Base-by-base conservation (phyloP, 208 protist species). In the Jaenimonas drosophilae region DNA sequence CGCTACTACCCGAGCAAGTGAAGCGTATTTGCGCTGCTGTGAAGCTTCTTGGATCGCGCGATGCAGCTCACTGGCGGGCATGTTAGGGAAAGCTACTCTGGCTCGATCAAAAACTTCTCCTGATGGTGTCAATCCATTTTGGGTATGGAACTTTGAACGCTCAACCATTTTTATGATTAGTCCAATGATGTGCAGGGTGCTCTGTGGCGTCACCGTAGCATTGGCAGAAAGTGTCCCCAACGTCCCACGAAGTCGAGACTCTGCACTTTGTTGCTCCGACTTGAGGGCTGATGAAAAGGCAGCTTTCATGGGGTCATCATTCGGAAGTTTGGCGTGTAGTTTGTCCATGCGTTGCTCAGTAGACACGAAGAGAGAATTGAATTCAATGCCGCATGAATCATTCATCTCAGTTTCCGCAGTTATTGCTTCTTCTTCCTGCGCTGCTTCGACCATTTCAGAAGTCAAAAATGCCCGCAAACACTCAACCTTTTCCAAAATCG, bases 101-200 rank as follows among this genome's bases (percentile, higher is more conserved):
- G 67, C 48, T 14, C 59, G 58, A 3, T 67, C 42, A 28, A 47
- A 58, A 28, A 73, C 27, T 38, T 65, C 57, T 12, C 31, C n/a
- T 4, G 38, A n/a, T n/a, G n/a, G n/a, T n/a, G n/a, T n/a, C n/a
- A n/a, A n/a, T n/a, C n/a, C n/a, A n/a, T n/a, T n/a, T n/a, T n/a
- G n/a, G n/a, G n/a, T n/a, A n/a, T n/a, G n/a, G n/a, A n/a, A n/a
- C n/a, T n/a, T n/a, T 29, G 40, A 36, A 30, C 30, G 46, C 1
- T 40, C 44, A 20, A 41, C 54, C 9, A 52, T 70, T 49, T 50
- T 57, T 12, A 70, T n/a, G 24, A 70, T 49, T 26, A 70, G 29
- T 4, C 44, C 42, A 37, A 70, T 39, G 2, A 49, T 67, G 16
- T 40, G 45, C 25, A 61, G 11, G 36, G 57, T 54, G 9, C 7